Base-by-base conservation (phyloP, 495 filamentous ascomycete species). In the Collariella sp. region DNA sequence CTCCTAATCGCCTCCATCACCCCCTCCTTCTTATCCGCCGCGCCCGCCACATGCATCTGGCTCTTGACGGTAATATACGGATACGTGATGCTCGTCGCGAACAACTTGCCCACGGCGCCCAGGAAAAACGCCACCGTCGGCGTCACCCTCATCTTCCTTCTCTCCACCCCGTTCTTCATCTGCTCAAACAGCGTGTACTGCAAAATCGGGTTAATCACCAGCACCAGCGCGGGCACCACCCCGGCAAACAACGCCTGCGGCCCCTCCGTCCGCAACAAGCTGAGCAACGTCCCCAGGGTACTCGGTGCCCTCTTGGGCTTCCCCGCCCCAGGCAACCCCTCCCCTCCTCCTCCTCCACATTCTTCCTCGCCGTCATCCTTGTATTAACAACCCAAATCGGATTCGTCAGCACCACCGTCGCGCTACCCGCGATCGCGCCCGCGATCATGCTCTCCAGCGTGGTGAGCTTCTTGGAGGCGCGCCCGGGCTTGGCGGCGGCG, bases 181-280 rank as follows among this genome's bases (percentile, higher is more conserved):
- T 96, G 91, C 77, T 99, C 93, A 59, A 96, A 99, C 43, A 99
- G 86, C 15, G 94, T 99, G 64, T 99, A 99, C 72, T 97, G 94
- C 56, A 99, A 71, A 56, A 99, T 99, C 2, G 93, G 93, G 70
- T 99, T 99, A 67, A 96, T 87, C 50, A 99, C 93, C 48, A 99
- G 71, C 50, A 99, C 80, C 44, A 99, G 76, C 2, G 94, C 93
- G 13, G 93, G 93, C 38, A 96, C 77, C 24, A 99, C 91, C 20
- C 93, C 93, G 2, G 89, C 82, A 63, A 99, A 97, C 11, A 99
- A 79, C 0, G 89, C 86, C 62, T 77, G 73, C 20, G 85, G 83
- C 0, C 93, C 93, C 55, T 97, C 93, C 33, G 89, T 82, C 6
- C 75, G 75, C 43, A 96, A 74, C 31, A 99, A 74, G 1, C 82